Evolutionary conservation across 2,329 filamentous ascomycete genomes (phyloP), one percentile per base, ranked within the genome.

Genomic region (Myriosclerotinia curreyana): DNA sequence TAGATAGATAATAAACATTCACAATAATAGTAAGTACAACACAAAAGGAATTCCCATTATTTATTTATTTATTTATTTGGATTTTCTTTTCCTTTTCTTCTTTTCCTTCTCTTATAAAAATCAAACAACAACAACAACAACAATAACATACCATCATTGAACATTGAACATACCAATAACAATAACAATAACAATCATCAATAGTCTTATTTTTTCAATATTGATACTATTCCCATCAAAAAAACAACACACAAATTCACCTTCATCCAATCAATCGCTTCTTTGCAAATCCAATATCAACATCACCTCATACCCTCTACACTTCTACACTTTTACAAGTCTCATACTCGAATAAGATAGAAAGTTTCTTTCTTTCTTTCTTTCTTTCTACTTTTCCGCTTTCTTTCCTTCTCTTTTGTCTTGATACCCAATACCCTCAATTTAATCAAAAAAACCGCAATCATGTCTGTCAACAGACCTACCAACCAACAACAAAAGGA

Each of bases 391-490:
- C 2, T 14, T 15, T 50, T 38, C 38, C 3, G 1, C 31, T 9
- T 14, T n/a, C 56, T 60, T 36, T 38, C 52, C 67, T 56, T 66
- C 56, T 62, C 5, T 63, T 64, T 65, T 64, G 28, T 31, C 62
- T 58, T 68, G 66, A 69, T 69, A 69, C 67, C 69, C 65, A 66
- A 48, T 48, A 48, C 44, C 51, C 44, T 14, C 46, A 40, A 34
- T 9, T n/a, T 34, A 63, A 63, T 58, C 20, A 7, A 31, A 12
- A 12, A 55, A 55, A 60, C 65, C 58, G 38, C 62, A 56, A 68
- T 60, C 55, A 70, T 68, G 65, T 65, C 66, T 59, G 73, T 75
- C 63, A 75, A 74, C 61, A 68, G 67, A 64, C 73, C 74, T 20
- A 71, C 68, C 46, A 62, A 75, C 40, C 44, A 68, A 31, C 69